Evolutionary conservation across 345 rosid genomes (phyloP), one percentile per base, ranked within the genome.

Genomic region (Populus ilicifolia): DNA sequence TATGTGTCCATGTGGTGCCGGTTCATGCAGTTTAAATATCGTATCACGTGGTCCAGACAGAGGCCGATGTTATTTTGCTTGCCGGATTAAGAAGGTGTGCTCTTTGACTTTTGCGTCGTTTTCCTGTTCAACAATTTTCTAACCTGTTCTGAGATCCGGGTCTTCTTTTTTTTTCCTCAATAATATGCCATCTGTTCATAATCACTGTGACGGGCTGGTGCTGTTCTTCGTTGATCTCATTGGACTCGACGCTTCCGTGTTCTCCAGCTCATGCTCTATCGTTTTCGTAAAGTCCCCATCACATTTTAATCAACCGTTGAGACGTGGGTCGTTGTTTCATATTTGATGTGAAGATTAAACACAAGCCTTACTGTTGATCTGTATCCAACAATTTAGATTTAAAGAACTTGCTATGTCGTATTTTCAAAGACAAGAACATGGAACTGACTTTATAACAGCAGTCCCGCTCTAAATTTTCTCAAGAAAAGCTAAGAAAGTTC

Each of bases 1-100:
- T 7, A 27, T 3, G 25, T 83, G 85, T 52, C 10, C 73, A 52
- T 83, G 85, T 79, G 76, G 76, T 23, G 85, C 54, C 38, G 85
- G 82, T 2, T 50, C 14, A 0, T 72, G 80, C 59, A 76, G 59
- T 5, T 68, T 33, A 21, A 3, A 33, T 4, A 20, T 12, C 10
- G 33, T 30, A 2, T 23, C 68, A 9, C 23, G 9, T 30, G 78
- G 75, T 6, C 72, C 78, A 7, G 20, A 82, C 8, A 70, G 33
- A 30, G 81, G 52, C 20, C 73, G 67, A 14, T 61, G 73, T 73
- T 83, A 79, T 23, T 79, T 69, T 76, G 69, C 81, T 39, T 83
- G 85, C 54, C 82, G 77, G 12, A 59, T 83, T 17, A 59, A 48
- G 41, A 80, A 66, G 83, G 85, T 77, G 9, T 11, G 78, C 64